Evolutionary conservation across 306 rosid species (phyloP).

Genomic region (Dalbergia cochinchinensis): DNA sequence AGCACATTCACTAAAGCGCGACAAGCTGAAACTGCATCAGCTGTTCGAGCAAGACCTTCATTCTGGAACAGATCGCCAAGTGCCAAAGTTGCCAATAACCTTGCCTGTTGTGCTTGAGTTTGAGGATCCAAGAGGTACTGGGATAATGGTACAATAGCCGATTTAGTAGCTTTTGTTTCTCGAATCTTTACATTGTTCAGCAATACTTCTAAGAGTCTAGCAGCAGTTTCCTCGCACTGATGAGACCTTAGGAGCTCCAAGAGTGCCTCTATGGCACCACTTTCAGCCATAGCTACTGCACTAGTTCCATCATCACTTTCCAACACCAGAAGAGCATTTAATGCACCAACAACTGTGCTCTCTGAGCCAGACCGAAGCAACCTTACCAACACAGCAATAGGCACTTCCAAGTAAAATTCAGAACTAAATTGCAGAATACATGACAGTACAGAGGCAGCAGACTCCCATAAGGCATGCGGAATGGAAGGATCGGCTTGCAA

Average conservation of each 20-base stretch:
- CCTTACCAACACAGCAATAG: constrained; percentile 95
- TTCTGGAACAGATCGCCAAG: constrained; percentile 98
- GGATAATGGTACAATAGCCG: constrained; percentile 91
- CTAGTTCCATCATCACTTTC: constrained; percentile 95
- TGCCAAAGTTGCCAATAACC: constrained; percentile 96
- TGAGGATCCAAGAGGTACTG: constrained; percentile 99
- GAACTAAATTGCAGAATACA: constrained; percentile 97
- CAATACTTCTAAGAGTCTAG: constrained; percentile 93
- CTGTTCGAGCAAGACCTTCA: constrained; percentile 90
- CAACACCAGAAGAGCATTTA: constrained; percentile 95
- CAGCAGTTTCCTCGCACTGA: constrained; percentile 95
- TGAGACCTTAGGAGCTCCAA: constrained; percentile 94
- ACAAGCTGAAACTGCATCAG: constrained; percentile 97
- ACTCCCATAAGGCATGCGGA: constrained; percentile 98
- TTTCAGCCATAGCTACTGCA: constrained; percentile 99
- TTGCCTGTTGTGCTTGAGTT: constrained; percentile 97
- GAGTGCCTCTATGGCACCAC: constrained; percentile 99
- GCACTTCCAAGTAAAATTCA: constrained; percentile 96
- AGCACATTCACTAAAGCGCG: constrained; percentile 98
- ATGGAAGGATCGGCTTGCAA: constrained; percentile 93
- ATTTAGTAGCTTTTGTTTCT: constrained; percentile 89
- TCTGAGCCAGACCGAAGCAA: constrained; percentile 96
- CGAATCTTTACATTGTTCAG: constrained; percentile 94
- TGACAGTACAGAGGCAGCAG: constrained; percentile 93
- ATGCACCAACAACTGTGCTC: constrained; percentile 83